These are phyloP conservation scores for Chytriomyces sp. DNA, from an alignment of 192 early-diverging fungal species.

Conservation along the genomic window DNA sequence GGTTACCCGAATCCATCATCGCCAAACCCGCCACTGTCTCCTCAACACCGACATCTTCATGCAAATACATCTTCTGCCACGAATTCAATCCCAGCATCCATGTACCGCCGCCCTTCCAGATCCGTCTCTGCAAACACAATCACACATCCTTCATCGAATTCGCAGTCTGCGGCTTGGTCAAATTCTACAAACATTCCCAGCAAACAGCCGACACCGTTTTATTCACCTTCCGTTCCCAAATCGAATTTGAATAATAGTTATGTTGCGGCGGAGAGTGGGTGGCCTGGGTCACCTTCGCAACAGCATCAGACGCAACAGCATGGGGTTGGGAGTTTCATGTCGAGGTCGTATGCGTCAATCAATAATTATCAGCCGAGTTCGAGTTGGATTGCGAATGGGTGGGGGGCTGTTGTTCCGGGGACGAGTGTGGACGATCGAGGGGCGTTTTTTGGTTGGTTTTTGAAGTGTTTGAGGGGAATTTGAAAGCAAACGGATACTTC, in stretches of 20 bases:
- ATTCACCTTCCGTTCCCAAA: too few relatives aligned
- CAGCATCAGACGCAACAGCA: background rate
- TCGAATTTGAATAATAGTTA: too few relatives aligned
- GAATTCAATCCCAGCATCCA: background rate
- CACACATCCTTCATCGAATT: background rate
- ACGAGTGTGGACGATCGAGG: background rate
- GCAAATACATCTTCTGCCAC: background rate
- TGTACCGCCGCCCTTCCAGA: background rate
- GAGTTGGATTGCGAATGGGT: slow-evolving; percentile 22
- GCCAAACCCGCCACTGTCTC: background rate
- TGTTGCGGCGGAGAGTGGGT: background rate
- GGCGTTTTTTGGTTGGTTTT: too few relatives aligned
- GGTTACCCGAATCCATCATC: background rate
- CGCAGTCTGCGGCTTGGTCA: background rate
- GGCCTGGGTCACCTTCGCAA: background rate
- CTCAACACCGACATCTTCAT: slow-evolving; percentile 7
- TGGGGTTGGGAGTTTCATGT: background rate
- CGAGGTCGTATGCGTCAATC: slow-evolving; percentile 2
- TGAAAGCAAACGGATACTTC: too few relatives aligned
- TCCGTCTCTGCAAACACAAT: background rate
- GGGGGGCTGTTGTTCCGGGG: slow-evolving; percentile 14
- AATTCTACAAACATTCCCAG: background rate
- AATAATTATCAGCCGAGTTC: slow-evolving; percentile 23
- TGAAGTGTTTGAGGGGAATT: too few relatives aligned
- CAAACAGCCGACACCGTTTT: background rate